Evolutionary conservation across 331 rosid species (phyloP).

Genomic region (Arachis monticola): DNA sequence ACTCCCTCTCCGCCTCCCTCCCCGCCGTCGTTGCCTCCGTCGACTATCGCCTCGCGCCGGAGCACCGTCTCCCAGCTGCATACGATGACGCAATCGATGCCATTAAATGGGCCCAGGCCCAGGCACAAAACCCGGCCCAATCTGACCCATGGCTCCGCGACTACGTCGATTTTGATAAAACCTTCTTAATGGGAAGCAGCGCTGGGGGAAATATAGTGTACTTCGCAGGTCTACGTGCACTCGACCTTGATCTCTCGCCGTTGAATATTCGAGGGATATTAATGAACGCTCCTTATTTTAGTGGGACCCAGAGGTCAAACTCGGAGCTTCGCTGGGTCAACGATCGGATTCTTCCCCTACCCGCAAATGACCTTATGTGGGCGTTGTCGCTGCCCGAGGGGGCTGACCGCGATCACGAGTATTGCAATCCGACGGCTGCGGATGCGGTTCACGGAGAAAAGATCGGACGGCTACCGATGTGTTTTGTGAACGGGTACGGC

Average conservation of each 20-base stretch:
- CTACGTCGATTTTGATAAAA: conserved; percentile 51
- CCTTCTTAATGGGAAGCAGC: conserved; percentile 65
- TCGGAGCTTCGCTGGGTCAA: conserved; percentile 52
- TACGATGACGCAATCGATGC: conserved; percentile 75
- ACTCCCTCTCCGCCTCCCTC: conserved; percentile 36
- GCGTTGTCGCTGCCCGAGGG: conserved; percentile 56
- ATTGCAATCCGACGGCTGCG: conserved; percentile 51
- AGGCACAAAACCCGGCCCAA: conserved; percentile 18
- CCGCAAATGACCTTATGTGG: conserved; percentile 70
- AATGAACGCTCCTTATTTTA: conserved; percentile 54
- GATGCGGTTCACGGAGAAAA: conserved; percentile 15
- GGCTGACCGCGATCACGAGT: conserved; percentile 67
- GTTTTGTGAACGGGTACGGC: conserved; percentile 52
- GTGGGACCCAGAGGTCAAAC: conserved; percentile 56
- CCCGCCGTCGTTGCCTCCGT: conserved; percentile 60
- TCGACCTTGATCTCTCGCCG: conserved; percentile 54
- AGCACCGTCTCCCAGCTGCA: conserved; percentile 88
- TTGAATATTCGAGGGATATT: conserved; percentile 56
- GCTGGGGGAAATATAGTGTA: conserved; percentile 66
- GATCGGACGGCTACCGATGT: conserved; percentile 62
- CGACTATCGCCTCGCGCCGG: conserved; percentile 80
- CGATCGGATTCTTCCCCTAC: conserved; percentile 57
- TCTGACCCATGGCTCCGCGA: conserved; percentile 62
- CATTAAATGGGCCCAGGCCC: conserved; percentile 51
- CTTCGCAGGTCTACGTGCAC: conserved; percentile 58